These are phyloP conservation scores for Mortierella polycephala DNA, from an alignment of 371 early-diverging fungal species.

Conservation along the genomic window DNA sequence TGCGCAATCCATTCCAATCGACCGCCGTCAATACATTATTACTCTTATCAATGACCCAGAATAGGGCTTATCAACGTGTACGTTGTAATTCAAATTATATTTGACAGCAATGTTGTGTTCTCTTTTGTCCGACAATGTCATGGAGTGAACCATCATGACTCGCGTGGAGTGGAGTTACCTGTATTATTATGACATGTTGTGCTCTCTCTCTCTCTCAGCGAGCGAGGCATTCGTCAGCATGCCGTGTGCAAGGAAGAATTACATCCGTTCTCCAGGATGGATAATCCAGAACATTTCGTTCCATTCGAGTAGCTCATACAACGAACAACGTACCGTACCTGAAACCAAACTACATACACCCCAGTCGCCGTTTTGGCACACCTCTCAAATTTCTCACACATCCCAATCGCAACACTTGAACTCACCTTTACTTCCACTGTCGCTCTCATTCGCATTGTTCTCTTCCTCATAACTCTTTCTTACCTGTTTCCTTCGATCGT, in stretches of 20 bases:
- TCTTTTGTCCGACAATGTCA: too few relatives aligned
- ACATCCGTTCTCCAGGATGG: too few relatives aligned
- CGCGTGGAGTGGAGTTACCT: too few relatives aligned
- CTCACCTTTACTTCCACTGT: background rate
- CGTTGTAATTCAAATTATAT: too few relatives aligned
- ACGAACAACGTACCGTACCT: background rate
- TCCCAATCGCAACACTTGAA: background rate
- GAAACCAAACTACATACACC: background rate
- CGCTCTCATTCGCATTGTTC: background rate
- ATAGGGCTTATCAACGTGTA: too few relatives aligned
- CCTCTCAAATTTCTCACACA: background rate
- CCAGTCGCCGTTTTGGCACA: constrained; percentile 1
- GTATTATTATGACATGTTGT: too few relatives aligned
- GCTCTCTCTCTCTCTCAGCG: too few relatives aligned
- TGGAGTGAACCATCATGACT: too few relatives aligned
- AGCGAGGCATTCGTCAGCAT: too few relatives aligned
- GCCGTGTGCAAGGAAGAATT: too few relatives aligned
- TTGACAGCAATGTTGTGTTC: too few relatives aligned
- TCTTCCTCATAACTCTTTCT: background rate
- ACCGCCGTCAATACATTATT: background rate
- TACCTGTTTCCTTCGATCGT: too few relatives aligned
- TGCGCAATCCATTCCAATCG: background rate
- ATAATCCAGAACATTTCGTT: background rate
- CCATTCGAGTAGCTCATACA: background rate
- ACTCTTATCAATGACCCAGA: background rate